These are phyloP conservation scores for Populus tremula DNA, from an alignment of 345 rosid species.

Conservation along the genomic window DNA sequence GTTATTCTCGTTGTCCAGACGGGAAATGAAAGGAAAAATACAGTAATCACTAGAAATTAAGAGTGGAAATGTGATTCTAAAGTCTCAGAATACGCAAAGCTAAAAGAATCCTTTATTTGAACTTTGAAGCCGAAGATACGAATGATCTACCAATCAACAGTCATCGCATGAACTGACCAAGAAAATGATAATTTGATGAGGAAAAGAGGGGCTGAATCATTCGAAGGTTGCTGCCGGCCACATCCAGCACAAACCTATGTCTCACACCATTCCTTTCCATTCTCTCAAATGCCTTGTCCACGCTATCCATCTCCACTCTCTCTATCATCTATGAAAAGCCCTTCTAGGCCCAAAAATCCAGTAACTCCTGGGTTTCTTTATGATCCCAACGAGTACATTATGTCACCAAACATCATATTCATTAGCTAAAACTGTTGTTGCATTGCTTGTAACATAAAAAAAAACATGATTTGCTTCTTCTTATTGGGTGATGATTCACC, in stretches of 20 bases:
- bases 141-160: too few relatives aligned
- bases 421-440: too few relatives aligned
- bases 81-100: too few relatives aligned
- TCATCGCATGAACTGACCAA: background rate
- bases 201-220: background rate
- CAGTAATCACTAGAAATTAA: too few relatives aligned
- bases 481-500: too few relatives aligned
- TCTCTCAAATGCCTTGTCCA: conserved; percentile 54
- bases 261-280: conserved; percentile 63
- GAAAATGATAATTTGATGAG: too few relatives aligned
- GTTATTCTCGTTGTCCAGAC: background rate
- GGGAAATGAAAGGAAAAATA: background rate
- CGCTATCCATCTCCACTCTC: conserved; percentile 50
- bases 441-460: too few relatives aligned
- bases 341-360: conserved; percentile 52
- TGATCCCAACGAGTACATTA: conserved; percentile 35
- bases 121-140: too few relatives aligned
- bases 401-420: too few relatives aligned
- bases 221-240: conserved; percentile 49
- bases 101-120: too few relatives aligned
- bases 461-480: too few relatives aligned
- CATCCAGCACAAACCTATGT: conserved; percentile 58
- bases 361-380: conserved; percentile 54
- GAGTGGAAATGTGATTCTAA: too few relatives aligned
- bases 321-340: conserved; percentile 53